phyloP scores from a whole-genome alignment of 352 stramenopile genomes.

The Pythium scleroteichum region DNA sequence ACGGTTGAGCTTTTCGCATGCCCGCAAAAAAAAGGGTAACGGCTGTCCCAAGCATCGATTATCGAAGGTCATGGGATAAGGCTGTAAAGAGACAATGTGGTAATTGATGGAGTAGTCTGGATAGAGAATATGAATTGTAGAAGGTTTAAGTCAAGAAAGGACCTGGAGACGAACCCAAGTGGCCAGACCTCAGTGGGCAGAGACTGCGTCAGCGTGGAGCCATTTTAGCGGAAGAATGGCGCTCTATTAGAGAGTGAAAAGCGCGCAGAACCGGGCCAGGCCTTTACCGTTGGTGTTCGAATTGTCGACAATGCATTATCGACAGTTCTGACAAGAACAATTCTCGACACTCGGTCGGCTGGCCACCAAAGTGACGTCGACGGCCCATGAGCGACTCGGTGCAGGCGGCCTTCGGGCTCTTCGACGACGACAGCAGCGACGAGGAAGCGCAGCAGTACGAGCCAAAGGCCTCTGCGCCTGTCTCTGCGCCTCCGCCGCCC shows the following conservation, averaged over 20 bases:
- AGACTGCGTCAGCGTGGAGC: constrained; percentile 6
- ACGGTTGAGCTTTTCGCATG: constrained; percentile 21
- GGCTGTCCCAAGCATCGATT: constrained; percentile 15
- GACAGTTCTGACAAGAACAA: constrained; percentile 17
- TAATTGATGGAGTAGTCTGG: not conserved
- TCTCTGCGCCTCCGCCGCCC: not conserved
- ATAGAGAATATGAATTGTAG: not conserved
- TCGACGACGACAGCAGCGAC: constrained; percentile 82
- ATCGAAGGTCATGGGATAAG: constrained; percentile 13
- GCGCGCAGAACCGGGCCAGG: not conserved
- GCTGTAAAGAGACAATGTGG: not conserved
- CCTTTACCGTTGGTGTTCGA: not conserved
- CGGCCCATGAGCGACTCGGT: constrained; percentile 54
- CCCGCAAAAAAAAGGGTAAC: constrained; percentile 22
- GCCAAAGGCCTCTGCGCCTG: constrained; percentile 11
- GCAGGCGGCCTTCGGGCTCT: constrained; percentile 77
- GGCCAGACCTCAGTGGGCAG: constrained; percentile 1
- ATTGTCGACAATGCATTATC: not conserved
- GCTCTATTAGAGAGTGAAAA: not conserved
- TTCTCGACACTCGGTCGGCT: constrained; percentile 15
- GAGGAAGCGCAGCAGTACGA: constrained; percentile 30
- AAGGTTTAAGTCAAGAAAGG: constrained; percentile 20
- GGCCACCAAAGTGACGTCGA: constrained; percentile 13
- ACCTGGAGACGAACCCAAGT: constrained; percentile 10
- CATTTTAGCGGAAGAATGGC: not conserved